phyloP scores from a whole-genome alignment of 2,329 filamentous ascomycete genomes.

The Nothophoma quercina region DNA sequence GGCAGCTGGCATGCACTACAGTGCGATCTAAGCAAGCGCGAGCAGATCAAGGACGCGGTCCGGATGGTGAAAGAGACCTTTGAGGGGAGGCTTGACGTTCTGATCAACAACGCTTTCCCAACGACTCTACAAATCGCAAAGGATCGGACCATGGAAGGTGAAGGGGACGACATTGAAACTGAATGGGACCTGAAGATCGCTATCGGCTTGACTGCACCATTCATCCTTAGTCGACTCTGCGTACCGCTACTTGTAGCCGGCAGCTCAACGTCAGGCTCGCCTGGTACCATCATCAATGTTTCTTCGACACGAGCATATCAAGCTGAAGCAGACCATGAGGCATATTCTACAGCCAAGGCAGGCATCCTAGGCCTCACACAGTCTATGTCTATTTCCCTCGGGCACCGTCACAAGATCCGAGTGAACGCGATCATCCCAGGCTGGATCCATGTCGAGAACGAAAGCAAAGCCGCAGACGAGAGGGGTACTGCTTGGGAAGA shows the following conservation, averaged over 20 bases:
- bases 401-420: conserved; percentile 52
- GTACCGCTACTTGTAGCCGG: conserved; percentile 37
- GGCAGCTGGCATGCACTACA: conserved; percentile 29
- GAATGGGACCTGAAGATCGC: conserved; percentile 47
- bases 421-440: conserved; percentile 61
- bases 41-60: conserved; percentile 47
- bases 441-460: conserved; percentile 60
- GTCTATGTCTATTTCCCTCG: conserved; percentile 57
- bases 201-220: conserved; percentile 45
- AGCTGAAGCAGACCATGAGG: conserved; percentile 59
- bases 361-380: conserved; percentile 60
- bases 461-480: conserved; percentile 53
- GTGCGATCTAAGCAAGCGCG: conserved; percentile 53
- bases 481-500: conserved; percentile 55
- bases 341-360: conserved; percentile 60
- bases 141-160: conserved; percentile 41
- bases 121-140: conserved; percentile 36
- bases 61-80: conserved; percentile 48
- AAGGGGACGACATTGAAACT: conserved; percentile 37
- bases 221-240: conserved; percentile 42
- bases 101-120: conserved; percentile 48
- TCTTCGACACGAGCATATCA: conserved; percentile 60
- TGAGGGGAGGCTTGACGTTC: conserved; percentile 40
- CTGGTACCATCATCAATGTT: conserved; percentile 55
- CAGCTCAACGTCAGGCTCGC: conserved; percentile 25